Evolutionary conservation across 495 filamentous ascomycete species (phyloP).

Genomic region (Terfezia boudieri): DNA sequence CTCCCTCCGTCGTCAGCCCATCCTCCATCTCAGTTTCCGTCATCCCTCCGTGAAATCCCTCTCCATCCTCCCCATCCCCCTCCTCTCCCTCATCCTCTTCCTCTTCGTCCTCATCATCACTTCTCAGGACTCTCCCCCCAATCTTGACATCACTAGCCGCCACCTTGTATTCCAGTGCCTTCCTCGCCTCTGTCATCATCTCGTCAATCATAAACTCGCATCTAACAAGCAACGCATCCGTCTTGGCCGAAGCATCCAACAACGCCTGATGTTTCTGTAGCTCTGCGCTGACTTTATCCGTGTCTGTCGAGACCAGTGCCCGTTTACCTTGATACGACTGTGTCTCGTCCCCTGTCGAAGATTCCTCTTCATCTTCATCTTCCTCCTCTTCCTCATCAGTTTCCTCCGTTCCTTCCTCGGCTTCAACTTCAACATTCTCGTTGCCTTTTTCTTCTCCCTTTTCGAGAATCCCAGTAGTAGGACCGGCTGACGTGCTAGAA

Average conservation of each 20-base stretch:
- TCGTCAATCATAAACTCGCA: slow-evolving; percentile 75
- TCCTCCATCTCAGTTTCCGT: slow-evolving; percentile 5
- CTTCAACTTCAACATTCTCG: slow-evolving; percentile 26
- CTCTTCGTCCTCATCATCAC: slow-evolving; percentile 34
- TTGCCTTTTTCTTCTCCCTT: slow-evolving; percentile 24
- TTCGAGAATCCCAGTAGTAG: slow-evolving; percentile 7
- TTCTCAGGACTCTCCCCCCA: slow-evolving; percentile 55
- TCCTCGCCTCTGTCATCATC: slow-evolving; percentile 67
- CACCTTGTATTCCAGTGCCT: slow-evolving; percentile 63
- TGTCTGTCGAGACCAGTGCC: neutral
- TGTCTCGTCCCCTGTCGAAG: neutral
- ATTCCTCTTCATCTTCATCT: slow-evolving; percentile 45
- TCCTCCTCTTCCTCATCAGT: slow-evolving; percentile 8
- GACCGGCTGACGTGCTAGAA: slow-evolving; percentile 9
- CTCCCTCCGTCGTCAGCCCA: slow-evolving; percentile 1
- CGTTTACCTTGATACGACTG: neutral
- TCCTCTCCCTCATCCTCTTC: slow-evolving; percentile 7
- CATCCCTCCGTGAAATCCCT: neutral
- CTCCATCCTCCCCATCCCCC: slow-evolving; percentile 6
- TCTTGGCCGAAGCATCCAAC: slow-evolving; percentile 67
- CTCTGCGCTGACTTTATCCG: slow-evolving; percentile 38
- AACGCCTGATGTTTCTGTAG: slow-evolving; percentile 73
- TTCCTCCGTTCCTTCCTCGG: slow-evolving; percentile 7
- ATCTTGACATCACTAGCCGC: slow-evolving; percentile 53
- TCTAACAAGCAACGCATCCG: slow-evolving; percentile 77